These are phyloP conservation scores for Danielia reshetovae DNA, from an alignment of 805 yeast genomes.

Conservation along the genomic window DNA sequence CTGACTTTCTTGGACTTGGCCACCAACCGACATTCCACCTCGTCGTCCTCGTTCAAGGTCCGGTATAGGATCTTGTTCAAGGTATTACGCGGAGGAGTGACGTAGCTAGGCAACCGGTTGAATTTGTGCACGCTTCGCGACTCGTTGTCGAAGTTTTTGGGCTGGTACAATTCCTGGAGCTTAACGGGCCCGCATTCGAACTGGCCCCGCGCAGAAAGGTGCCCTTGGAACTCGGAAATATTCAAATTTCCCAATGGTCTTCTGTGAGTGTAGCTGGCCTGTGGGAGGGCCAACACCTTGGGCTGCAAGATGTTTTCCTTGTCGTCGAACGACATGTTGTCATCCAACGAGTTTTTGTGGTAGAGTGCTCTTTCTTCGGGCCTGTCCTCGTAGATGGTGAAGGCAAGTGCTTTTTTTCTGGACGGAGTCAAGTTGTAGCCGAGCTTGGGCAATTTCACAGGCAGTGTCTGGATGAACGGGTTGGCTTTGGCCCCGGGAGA, in stretches of 20 bases:
- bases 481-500: neutral
- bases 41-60: slow-evolving; percentile 15
- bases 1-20: slow-evolving; percentile 20
- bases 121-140: slow-evolving; percentile 27
- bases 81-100: slow-evolving; percentile 32
- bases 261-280: slow-evolving; percentile 14
- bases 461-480: slow-evolving; percentile 7
- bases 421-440: slow-evolving; percentile 6
- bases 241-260: slow-evolving; percentile 26
- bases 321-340: slow-evolving; percentile 22
- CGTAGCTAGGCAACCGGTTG: slow-evolving; percentile 26
- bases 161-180: slow-evolving; percentile 28
- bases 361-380: slow-evolving; percentile 10
- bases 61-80: slow-evolving; percentile 20
- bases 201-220: slow-evolving; percentile 10
- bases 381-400: slow-evolving; percentile 16
- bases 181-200: slow-evolving; percentile 10
- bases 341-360: slow-evolving; percentile 6
- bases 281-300: slow-evolving; percentile 12
- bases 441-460: slow-evolving; percentile 10
- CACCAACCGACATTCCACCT: slow-evolving; percentile 17
- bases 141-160: slow-evolving; percentile 26
- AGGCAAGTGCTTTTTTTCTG: slow-evolving; percentile 4
- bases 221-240: slow-evolving; percentile 31
- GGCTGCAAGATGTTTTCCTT: slow-evolving; percentile 42